A percentile compares a stretch with the other conserved stretches of the same genome.
Conservation (phyloP, 2,329 filamentous ascomycete species). For the Alternaria dauci region DNA sequence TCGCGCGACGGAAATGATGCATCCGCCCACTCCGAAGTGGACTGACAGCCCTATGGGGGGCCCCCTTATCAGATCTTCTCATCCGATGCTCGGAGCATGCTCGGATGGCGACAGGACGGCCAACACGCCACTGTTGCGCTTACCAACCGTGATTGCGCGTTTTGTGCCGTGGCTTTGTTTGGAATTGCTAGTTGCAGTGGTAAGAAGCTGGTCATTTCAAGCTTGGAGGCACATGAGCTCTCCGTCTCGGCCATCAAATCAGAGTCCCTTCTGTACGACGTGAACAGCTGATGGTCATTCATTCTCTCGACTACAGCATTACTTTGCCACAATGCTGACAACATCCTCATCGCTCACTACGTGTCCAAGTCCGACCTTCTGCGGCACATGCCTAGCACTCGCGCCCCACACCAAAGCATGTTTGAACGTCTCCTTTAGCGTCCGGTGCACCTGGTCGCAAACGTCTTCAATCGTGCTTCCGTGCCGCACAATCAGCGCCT, state of each 20-base stretch:
- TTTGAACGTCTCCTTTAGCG: slow-evolving; percentile 97
- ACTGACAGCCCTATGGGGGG: slow-evolving; percentile 19
- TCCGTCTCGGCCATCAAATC: not conserved
- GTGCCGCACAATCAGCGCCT: slow-evolving; percentile 90
- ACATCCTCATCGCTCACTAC: slow-evolving; percentile 75
- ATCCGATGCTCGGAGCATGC: slow-evolving; percentile 22
- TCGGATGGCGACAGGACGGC: slow-evolving; percentile 15
- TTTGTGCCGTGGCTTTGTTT: not conserved
- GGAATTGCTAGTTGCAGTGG: not conserved
- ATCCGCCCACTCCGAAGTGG: slow-evolving; percentile 19
- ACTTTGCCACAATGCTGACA: slow-evolving; percentile 66
- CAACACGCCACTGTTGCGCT: slow-evolving; percentile 19
- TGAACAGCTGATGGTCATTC: slow-evolving; percentile 2
- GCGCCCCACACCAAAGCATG: slow-evolving; percentile 98
- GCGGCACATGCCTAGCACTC: slow-evolving; percentile 92
- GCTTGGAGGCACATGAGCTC: not conserved
- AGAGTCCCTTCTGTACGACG: not conserved
- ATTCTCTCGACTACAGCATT: not conserved
- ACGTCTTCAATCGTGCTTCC: slow-evolving; percentile 95
- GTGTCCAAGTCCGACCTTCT: slow-evolving; percentile 88
- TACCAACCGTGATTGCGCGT: not conserved
- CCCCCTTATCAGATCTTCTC: slow-evolving; percentile 24
- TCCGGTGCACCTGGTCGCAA: slow-evolving; percentile 92
- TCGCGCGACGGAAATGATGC: slow-evolving; percentile 13
- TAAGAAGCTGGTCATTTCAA: not conserved